Evolutionary conservation across 1,139 yeast genomes (phyloP).

Genomic region (Suhomyces choctaworum): DNA sequence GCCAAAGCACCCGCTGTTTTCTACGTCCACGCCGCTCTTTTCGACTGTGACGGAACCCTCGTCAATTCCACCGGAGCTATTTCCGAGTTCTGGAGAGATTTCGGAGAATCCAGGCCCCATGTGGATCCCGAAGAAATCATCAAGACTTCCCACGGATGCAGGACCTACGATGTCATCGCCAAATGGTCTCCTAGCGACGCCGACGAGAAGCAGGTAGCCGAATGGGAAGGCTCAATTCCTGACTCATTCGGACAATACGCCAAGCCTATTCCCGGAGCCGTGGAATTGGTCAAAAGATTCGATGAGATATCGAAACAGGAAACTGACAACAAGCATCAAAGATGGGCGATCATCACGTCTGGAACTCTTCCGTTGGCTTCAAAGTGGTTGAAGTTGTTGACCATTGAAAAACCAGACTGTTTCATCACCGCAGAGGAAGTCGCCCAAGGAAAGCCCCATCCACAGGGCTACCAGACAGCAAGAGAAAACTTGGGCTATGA

Average conservation of each 20-base stretch:
- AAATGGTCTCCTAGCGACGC: constrained; percentile 77
- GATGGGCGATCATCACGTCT: constrained; percentile 84
- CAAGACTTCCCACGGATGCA: constrained; percentile 76
- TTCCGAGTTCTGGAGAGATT: constrained; percentile 76
- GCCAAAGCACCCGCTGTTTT: constrained; percentile 47
- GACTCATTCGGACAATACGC: constrained; percentile 71
- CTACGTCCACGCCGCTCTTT: constrained; percentile 53
- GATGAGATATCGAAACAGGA: constrained; percentile 38
- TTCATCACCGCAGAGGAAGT: constrained; percentile 83
- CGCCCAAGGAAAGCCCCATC: constrained; percentile 76
- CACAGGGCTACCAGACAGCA: constrained; percentile 73
- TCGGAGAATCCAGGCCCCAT: constrained; percentile 66
- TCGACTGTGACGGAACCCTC: constrained; percentile 85
- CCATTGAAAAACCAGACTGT: constrained; percentile 62
- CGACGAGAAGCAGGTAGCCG: constrained; percentile 61
- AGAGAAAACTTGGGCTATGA: constrained; percentile 58
- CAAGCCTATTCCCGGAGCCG: constrained; percentile 73
- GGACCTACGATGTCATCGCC: constrained; percentile 75
- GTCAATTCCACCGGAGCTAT: constrained; percentile 82
- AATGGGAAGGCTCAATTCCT: constrained; percentile 71
- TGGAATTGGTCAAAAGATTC: constrained; percentile 58
- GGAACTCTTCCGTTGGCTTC: constrained; percentile 77
- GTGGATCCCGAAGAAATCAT: constrained; percentile 70
- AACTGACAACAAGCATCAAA: constrained; percentile 47
- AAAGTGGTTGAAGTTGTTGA: constrained; percentile 71